Evolutionary conservation across 1,284 basidiomycete species (phyloP), one percentile per base, ranked within the genome.

Genomic region (Cryptococcus sp.): DNA sequence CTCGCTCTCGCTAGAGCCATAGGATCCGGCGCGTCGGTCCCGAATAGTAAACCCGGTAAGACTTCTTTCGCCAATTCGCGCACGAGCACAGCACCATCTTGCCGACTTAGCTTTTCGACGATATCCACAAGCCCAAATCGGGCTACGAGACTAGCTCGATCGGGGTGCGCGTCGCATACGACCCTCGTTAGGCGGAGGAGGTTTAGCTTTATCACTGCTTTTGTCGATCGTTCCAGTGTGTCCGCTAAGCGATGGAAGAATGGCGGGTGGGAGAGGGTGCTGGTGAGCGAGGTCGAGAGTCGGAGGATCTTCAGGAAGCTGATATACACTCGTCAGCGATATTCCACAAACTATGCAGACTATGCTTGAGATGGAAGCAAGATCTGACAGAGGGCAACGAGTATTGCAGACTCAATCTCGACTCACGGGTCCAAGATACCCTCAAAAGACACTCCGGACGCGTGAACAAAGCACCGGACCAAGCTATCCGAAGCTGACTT

Each of bases 391-490:
- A n/a, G n/a, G n/a, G n/a, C n/a, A n/a, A n/a, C n/a, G n/a, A n/a
- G n/a, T n/a, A n/a, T n/a, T n/a, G n/a, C n/a, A n/a, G n/a, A n/a
- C n/a, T 10, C 8, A 25, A 7, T 5, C 10, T 10, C 3, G 13
- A 65, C 73, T 65, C 52, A 77, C 13, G 93, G 92, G 62, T 98
- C 95, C 6, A 99, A 84, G 20, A 98, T 82, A 67, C 92, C 93
- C 78, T 98, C 95, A 75, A 98, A 98, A 1, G 92, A 93, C 63
- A 90, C 90, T 19, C 90, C 87, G 73, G 94, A 93, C 22, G 91
- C 87, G 4, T 86, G 85, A 48, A 91, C 87, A 75, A 98, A 98
- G 73, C 91, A 90, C 61, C 84, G 84, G 35, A 94, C 82, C 13
- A 99, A 80, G 0, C 85, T 82, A 7, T 92, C 88, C 17, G 91